phyloP scores from a whole-genome alignment of 352 stramenopile species.

The Aphanomyces cochlioides region DNA sequence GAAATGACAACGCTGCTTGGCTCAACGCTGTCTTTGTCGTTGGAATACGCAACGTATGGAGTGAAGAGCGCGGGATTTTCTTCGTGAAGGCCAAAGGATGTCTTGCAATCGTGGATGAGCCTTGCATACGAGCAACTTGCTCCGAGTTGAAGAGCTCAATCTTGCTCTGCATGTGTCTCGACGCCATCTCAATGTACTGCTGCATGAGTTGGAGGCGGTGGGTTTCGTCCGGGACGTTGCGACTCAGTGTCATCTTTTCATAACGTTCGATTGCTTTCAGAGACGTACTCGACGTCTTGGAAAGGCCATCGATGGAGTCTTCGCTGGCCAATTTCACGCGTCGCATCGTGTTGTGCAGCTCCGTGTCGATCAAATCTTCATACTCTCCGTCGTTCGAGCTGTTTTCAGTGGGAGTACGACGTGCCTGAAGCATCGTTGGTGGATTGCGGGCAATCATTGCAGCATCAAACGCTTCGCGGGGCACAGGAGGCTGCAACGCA shows the following conservation, averaged over 20 bases:
- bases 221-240: conserved; percentile 46
- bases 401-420: conserved; percentile 19
- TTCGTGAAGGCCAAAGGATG: conserved; percentile 10
- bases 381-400: conserved; percentile 35
- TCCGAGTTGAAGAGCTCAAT: conserved; percentile 80
- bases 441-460: conserved; percentile 39
- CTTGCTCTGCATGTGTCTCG: conserved; percentile 87
- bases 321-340: conserved; percentile 21
- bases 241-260: conserved; percentile 11
- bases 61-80: conserved; percentile 19
- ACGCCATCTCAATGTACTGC: conserved; percentile 83
- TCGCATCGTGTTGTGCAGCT: not conserved
- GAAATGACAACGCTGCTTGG: conserved; percentile 10
- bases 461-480: conserved; percentile 80
- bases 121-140: conserved; percentile 65
- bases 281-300: not conserved
- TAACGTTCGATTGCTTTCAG: conserved; percentile 9
- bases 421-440: conserved; percentile 4
- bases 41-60: conserved; percentile 20
- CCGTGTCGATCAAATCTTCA: conserved; percentile 48
- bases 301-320: conserved; percentile 23
- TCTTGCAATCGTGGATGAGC: conserved; percentile 32
- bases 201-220: conserved; percentile 81
- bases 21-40: conserved; percentile 20
- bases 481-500: conserved; percentile 64